Percentiles rank a stretch among this genome's conserved stretches.
These are phyloP conservation scores for Gracilaria gracilis DNA, from an alignment of 23 red algal genomes.

Conservation along the genomic window DNA sequence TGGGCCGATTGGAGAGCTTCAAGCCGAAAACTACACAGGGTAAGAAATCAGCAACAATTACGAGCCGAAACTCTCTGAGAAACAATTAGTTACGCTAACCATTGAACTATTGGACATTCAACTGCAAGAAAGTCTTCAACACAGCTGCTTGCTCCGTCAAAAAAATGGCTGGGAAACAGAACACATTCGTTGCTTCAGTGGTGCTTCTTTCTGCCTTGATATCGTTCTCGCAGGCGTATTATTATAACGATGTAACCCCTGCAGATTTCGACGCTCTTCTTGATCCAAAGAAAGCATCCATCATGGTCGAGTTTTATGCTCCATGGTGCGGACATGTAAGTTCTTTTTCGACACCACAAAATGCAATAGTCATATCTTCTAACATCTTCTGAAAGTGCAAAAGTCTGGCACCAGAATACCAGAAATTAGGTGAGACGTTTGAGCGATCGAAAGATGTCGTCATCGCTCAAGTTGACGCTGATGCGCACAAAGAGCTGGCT, in stretches of 20 bases:
- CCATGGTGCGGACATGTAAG: conserved; percentile 77
- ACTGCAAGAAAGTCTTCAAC: not conserved
- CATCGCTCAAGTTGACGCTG: conserved; percentile 87
- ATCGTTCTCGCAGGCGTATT: conserved; percentile 16
- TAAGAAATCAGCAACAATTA: too few species aligned
- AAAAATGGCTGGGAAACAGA: not conserved
- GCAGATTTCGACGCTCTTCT: conserved; percentile 54
- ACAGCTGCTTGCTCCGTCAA: not conserved
- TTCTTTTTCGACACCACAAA: not conserved
- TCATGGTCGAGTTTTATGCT: conserved; percentile 71
- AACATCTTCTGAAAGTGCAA: conserved; percentile 54
- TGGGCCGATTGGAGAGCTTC: too few species aligned
- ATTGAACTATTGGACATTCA: not conserved
- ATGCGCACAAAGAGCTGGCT: conserved; percentile 64
- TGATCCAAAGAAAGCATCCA: conserved; percentile 49
- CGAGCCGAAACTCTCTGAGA: too few species aligned
- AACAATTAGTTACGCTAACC: not conserved
- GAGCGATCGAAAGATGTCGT: conserved; percentile 61
- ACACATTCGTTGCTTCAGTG: not conserved
- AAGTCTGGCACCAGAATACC: conserved; percentile 76
- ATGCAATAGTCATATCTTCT: not conserved
- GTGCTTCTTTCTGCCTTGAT: conserved; percentile 10
- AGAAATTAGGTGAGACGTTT: conserved; percentile 63
- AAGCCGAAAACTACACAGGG: too few species aligned
- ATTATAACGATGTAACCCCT: conserved; percentile 53